These are phyloP conservation scores for Zarea fungicola DNA, from an alignment of 2,329 filamentous ascomycete genomes.

Conservation along the genomic window DNA sequence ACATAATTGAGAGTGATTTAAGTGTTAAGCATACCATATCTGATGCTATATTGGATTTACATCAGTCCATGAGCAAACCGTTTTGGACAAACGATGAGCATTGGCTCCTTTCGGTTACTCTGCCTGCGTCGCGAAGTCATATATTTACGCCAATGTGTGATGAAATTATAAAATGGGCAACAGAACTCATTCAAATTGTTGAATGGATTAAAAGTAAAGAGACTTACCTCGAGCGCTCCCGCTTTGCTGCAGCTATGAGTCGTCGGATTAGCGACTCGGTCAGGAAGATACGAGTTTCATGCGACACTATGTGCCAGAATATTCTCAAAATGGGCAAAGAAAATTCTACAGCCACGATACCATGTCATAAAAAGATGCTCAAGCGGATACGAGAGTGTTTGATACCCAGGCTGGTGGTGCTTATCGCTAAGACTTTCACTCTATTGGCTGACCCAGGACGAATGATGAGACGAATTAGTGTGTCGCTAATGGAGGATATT, in stretches of 20 bases:
- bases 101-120: neutral
- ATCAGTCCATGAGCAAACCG: neutral
- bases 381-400: neutral
- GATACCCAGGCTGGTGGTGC: neutral
- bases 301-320: neutral
- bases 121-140: neutral
- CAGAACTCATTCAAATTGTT: neutral
- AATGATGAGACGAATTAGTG: neutral
- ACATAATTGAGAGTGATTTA: neutral
- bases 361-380: neutral
- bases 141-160: neutral
- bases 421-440: neutral
- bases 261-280: neutral
- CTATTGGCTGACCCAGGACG: neutral
- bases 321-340: neutral
- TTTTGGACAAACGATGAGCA: neutral
- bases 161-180: neutral
- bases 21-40: neutral
- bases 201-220: neutral
- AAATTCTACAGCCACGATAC: too few relatives aligned
- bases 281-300: neutral
- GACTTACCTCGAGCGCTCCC: neutral
- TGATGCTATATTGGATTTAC: neutral
- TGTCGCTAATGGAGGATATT: neutral
- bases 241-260: neutral